These are phyloP conservation scores for Musa troglodytarum DNA, from an alignment of 176 grass and related monocot genomes.

Conservation along the genomic window DNA sequence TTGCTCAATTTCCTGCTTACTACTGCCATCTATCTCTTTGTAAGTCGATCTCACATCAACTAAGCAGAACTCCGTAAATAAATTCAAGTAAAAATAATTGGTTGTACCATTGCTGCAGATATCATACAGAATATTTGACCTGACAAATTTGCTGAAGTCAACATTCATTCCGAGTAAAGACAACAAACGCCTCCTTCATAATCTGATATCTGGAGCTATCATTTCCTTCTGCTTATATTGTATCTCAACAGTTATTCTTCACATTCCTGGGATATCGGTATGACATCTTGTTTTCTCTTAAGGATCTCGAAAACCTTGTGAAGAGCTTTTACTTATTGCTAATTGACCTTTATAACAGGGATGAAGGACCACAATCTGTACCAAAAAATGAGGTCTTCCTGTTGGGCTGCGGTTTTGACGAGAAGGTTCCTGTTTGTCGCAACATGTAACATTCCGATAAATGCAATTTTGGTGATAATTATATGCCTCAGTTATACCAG, in stretches of 20 bases:
- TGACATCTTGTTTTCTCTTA: background rate
- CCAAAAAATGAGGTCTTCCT: no score
- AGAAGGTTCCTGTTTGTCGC: background rate
- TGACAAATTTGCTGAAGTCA: constrained; percentile 34
- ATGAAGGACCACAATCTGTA: background rate
- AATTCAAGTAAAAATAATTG: background rate
- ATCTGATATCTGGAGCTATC: constrained; percentile 29
- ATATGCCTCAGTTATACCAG: background rate
- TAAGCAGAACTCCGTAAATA: no score
- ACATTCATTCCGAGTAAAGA: constrained; percentile 42
- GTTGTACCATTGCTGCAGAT: constrained; percentile 18
- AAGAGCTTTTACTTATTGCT: background rate
- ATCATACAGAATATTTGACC: constrained; percentile 41
- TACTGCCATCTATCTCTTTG: constrained; percentile 47
- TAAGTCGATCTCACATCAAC: constrained; percentile 30
- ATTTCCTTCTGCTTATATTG: constrained; percentile 31
- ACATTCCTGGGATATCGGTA: constrained; percentile 30
- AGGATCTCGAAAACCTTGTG: background rate
- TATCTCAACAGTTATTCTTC: constrained; percentile 29
- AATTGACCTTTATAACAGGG: background rate
- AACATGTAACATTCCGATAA: background rate
- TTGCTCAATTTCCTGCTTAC: constrained; percentile 71
- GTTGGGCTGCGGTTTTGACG: background rate
- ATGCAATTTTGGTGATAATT: background rate
- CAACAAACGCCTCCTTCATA: constrained; percentile 33